Evolutionary conservation across 352 stramenopile genomes (phyloP), one percentile per base, ranked within the genome.

Genomic region (Elongisporangium senticosum): DNA sequence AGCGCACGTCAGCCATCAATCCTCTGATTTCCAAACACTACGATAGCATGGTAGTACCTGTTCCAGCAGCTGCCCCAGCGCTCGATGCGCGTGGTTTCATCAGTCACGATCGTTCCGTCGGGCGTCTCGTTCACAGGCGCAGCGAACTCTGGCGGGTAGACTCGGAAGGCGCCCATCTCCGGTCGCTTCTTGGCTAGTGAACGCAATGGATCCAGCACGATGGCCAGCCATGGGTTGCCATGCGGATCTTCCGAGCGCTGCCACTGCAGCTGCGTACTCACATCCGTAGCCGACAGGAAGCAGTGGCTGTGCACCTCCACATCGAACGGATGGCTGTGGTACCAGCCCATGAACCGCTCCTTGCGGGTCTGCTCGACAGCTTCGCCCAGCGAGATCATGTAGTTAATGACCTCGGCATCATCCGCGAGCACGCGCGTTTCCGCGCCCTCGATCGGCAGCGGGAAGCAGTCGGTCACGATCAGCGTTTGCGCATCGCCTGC

Each of bases 321-420:
- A 69, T 99, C 97, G 66, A 99, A 99, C 6, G 97, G 97, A 64
- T 99, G 97, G 63, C 89, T 98, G 72, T 99, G 97, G 80, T 99
- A 99, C 97, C 97, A 99, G 56, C 97, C 97, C 92, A 98, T 98
- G 66, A 99, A 99, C 56, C 96, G 95, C 69, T 99, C 96, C 55
- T 98, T 96, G 47, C 96, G 87, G 2, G 94, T 98, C 60, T 83
- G 68, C 71, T 98, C 96, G 33, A 98, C 72, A 5, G 85, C 86
- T 70, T 99, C 97, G 4, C 92, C 91, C 2, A 99, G 80, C 26
- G 94, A 93, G 71, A 99, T 99, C 97, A 99, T 99, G 74, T 99
- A 99, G 76, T 99, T 99, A 61, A 98, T 97, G 4, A 99, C 97
- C 65, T 98, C 86, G 15, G 91, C 72, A 65, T 99, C 96, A 64